Conservation (phyloP, 1,284 basidiomycete genomes). For the Puccinia polysora region DNA sequence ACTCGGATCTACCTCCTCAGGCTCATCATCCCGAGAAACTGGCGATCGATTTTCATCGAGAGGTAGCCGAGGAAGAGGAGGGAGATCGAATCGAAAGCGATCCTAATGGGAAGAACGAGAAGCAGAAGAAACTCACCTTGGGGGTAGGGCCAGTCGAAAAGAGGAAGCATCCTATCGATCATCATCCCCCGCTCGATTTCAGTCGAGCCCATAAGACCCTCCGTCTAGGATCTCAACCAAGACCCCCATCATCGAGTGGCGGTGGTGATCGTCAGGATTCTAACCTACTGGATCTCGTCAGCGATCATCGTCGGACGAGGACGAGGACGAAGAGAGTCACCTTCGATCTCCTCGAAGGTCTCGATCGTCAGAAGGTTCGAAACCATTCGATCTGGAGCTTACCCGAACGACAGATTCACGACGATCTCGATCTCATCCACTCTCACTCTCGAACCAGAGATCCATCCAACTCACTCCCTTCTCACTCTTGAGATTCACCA, state of each 20-base stretch:
- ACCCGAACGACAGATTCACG: background rate
- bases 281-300: background rate
- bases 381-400: slow-evolving; percentile 4
- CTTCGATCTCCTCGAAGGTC: background rate
- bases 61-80: background rate
- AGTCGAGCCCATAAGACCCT: background rate
- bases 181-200: no score
- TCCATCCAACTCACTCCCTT: background rate
- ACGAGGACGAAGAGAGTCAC: background rate
- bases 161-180: background rate
- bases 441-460: background rate
- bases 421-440: slow-evolving; percentile 8
- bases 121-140: background rate
- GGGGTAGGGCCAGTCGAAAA: background rate
- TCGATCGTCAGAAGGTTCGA: background rate
- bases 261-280: background rate
- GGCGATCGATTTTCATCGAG: background rate
- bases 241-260: background rate
- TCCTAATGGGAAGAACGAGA: background rate
- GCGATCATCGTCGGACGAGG: background rate
- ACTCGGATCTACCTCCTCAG: no score
- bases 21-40: background rate
- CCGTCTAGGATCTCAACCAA: background rate
- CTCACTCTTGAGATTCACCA: background rate
- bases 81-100: background rate